phyloP scores from a whole-genome alignment of 1,284 basidiomycete genomes.

The Puccinia brachypodii region DNA sequence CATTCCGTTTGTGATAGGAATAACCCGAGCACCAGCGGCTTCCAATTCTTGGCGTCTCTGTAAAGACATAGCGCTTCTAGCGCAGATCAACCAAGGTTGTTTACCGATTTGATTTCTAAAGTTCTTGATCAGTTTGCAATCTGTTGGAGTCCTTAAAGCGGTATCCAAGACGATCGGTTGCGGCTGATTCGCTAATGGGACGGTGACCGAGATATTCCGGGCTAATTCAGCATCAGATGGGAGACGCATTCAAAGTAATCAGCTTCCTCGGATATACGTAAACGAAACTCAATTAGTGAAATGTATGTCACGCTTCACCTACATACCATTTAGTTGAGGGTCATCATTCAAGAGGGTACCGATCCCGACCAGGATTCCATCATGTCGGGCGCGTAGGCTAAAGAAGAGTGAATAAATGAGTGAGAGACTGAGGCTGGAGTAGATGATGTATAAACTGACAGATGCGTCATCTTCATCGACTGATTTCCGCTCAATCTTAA shows the following conservation, averaged over 20 bases:
- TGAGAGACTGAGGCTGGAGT: constrained; percentile 66
- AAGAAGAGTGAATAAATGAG: not conserved
- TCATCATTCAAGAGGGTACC: constrained; percentile 88
- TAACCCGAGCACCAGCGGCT: constrained; percentile 58
- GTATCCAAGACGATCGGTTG: constrained; percentile 83
- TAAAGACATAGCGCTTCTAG: constrained; percentile 51
- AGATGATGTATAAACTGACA: constrained; percentile 61
- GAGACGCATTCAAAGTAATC: not conserved
- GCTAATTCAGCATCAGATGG: constrained; percentile 58
- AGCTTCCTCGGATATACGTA: too few species aligned
- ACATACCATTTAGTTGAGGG: constrained; percentile 84
- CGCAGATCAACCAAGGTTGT: constrained; percentile 73
- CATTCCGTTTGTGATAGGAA: constrained; percentile 61
- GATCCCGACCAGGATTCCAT: constrained; percentile 86
- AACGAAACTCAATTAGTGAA: constrained; percentile 3
- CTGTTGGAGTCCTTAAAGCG: constrained; percentile 66
- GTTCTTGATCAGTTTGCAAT: constrained; percentile 74
- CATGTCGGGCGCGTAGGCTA: constrained; percentile 68
- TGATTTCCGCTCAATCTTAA: constrained; percentile 79
- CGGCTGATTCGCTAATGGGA: constrained; percentile 61
- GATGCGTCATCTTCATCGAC: constrained; percentile 93
- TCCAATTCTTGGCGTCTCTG: constrained; percentile 56
- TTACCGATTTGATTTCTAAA: constrained; percentile 65
- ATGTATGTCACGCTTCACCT: not conserved
- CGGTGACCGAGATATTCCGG: constrained; percentile 56